Base-by-base conservation (phyloP, 139 green algal species). In the Nannochloris sp. region DNA sequence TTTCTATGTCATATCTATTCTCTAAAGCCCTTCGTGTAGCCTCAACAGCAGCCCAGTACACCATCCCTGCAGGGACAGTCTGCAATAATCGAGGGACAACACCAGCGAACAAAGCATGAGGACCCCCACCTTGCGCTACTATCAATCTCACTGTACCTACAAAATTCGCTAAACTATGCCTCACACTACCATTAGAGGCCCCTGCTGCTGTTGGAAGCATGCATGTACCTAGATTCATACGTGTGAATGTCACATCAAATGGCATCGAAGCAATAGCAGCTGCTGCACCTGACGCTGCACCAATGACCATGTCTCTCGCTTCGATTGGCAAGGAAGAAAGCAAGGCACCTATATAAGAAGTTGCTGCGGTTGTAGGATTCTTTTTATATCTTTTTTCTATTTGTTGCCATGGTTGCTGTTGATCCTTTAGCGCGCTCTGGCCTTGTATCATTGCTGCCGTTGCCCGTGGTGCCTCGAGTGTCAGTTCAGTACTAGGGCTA, bases 211-310 rank as follows among this genome's bases (percentile, higher is more conserved):
- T 56, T n/a, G n/a, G n/a, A n/a, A n/a, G n/a, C n/a, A n/a, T n/a
- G n/a, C n/a, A n/a, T n/a, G n/a, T n/a, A 7, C 24, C 6, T 25
- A 79, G 30, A 47, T 86, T 80, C 67, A 89, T 83, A 60, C 79
- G 79, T 0, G 80, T 87, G 68, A 46, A 87, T 32, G 89, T 71
- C 7, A 75, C 68, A 71, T 92, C 85, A 53, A 79, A 85, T 6
- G 85, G 85, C 81, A 89, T 92, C 54, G 64, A 81, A 6, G 79
- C 58, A 3, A 90, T 53, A 12, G 87, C 85, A 24, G 81, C 77
- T 9, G 81, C 77, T 30, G 64, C 79, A 54, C 83, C 78, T 19
- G 85, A 77, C 0, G 65, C 73, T 4, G 75, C 85, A 32, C 86
- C 74, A 65, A 70, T 33, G n/a, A 63, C 9, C 6, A 27, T 29